Evolutionary conservation across 495 filamentous ascomycete species (phyloP), one percentile per base, ranked within the genome.

Genomic region (Zalerion maritima): DNA sequence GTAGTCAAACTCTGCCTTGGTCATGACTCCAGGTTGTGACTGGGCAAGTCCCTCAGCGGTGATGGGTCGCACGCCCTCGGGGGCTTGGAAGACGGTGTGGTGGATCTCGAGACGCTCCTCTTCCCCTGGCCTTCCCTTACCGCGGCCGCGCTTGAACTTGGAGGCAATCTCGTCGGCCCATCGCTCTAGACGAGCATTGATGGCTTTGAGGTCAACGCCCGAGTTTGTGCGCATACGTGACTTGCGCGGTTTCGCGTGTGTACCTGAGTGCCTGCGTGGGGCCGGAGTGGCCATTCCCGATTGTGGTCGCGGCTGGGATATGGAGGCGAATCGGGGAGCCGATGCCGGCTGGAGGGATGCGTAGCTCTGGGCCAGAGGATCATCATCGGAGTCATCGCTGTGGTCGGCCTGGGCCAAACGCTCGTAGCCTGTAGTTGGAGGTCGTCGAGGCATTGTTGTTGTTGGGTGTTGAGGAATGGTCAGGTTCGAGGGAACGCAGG

Each of bases 121-220:
- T 38, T 86, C 79, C 15, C 69, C 59, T 11, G 55, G 55, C 50
- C 70, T 79, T 17, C 79, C 81, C 52, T 78, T 86, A 37, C 75
- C 72, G 22, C 71, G 73, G 34, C 68, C 61, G 42, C 85, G 81
- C 59, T 93, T 96, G 69, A 97, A 96, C 43, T 91, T 91, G 40
- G 78, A 80, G 17, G 91, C 87, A 43, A 99, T 96, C 58, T 99
- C 87, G 40, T 94, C 87, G 22, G 91, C 91, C 89, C 89, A 99
- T 41, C 81, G 65, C 50, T 99, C 89, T 12, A 99, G 62, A 26
- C 89, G 73, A 32, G 89, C 86, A 56, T 99, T 99, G 52, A 99
- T 94, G 36, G 87, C 89, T 54, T 96, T 96, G 43, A 99, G 86
- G 50, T 99, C 89, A 7, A 96, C 89, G 3, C 83, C 86, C 17